These are phyloP conservation scores for Trichomonas vaginalis DNA, from an alignment of 208 protist genomes.

Conservation along the genomic window DNA sequence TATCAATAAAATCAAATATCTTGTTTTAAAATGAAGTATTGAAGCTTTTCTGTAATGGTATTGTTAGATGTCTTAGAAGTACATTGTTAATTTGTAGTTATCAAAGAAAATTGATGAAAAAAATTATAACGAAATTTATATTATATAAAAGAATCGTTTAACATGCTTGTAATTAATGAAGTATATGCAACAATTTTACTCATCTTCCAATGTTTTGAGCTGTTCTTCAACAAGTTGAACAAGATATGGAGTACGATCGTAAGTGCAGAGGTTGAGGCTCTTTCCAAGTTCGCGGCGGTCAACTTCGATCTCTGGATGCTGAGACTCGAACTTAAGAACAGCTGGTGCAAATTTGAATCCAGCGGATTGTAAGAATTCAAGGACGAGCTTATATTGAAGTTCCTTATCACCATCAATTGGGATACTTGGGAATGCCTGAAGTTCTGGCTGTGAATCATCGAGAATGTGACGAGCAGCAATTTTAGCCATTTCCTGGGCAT, in stretches of 20 bases:
- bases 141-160: too few relatives aligned
- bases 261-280: background rate
- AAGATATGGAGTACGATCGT: slow-evolving; percentile 17
- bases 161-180: too few relatives aligned
- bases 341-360: slow-evolving; percentile 11
- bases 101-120: too few relatives aligned
- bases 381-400: background rate
- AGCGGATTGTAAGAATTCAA: background rate
- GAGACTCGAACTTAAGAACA: background rate
- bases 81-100: too few relatives aligned
- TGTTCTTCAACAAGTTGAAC: slow-evolving; percentile 18
- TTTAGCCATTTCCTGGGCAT: slow-evolving; percentile 16
- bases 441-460: slow-evolving; percentile 18
- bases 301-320: slow-evolving; percentile 12
- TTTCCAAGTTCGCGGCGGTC: background rate
- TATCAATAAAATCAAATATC: too few relatives aligned
- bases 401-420: slow-evolving; percentile 9
- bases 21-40: too few relatives aligned
- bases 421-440: slow-evolving; percentile 16
- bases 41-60: too few relatives aligned
- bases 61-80: too few relatives aligned
- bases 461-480: slow-evolving; percentile 8
- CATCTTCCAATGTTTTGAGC: background rate
- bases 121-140: too few relatives aligned
- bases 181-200: background rate